A percentile compares a stretch with the other conserved stretches of the same genome.
Evolutionary conservation across 345 rosid species (phyloP).

Genomic region (Citrus mangshanensis): DNA sequence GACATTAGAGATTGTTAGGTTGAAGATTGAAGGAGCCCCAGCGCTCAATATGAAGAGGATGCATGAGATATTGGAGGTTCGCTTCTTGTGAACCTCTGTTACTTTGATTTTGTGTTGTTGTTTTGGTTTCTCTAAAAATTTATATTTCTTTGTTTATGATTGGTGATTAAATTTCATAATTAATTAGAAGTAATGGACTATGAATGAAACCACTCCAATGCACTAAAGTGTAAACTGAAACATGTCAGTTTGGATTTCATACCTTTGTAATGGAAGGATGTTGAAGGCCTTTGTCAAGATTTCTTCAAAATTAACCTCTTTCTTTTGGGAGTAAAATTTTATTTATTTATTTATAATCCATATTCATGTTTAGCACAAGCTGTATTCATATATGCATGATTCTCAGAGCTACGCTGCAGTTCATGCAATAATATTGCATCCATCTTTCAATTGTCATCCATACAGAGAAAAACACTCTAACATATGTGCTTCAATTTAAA

Average conservation of each 20-base stretch:
- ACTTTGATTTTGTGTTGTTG: not conserved
- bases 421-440: not conserved
- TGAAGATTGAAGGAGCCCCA: conserved; percentile 75
- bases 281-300: not conserved
- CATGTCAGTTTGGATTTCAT: not conserved
- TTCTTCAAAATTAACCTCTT: not conserved
- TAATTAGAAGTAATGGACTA: not conserved
- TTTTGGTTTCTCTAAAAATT: not conserved
- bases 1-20: conserved; percentile 69
- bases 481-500: not conserved
- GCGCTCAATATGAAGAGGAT: conserved; percentile 91
- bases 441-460: not conserved
- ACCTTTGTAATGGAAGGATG: not conserved
- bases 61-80: conserved; percentile 93
- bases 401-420: not conserved
- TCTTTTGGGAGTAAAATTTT: not conserved
- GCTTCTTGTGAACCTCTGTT: conserved; percentile 22
- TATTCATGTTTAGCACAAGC: not conserved
- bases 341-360: not conserved
- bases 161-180: not conserved
- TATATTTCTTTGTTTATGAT: not conserved
- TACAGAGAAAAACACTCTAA: not conserved
- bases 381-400: not conserved
- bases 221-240: not conserved
- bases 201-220: not conserved